A percentile compares a stretch with the other conserved stretches of the same genome.
phyloP scores from a whole-genome alignment of 2,329 filamentous ascomycete species.

The Blastomyces silverae region DNA sequence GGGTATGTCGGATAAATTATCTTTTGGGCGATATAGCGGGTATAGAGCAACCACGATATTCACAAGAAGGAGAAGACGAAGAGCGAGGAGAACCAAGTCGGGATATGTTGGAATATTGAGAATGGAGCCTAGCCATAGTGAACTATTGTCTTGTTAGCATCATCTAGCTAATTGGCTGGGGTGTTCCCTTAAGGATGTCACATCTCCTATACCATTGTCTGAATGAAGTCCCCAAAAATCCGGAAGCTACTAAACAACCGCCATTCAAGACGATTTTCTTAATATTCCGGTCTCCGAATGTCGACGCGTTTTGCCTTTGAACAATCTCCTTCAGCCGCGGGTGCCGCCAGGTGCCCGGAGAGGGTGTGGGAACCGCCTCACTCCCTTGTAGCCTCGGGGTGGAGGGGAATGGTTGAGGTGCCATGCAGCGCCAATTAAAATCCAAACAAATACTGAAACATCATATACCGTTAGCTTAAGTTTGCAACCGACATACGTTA shows the following conservation, averaged over 20 bases:
- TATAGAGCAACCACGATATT: constrained; percentile 66
- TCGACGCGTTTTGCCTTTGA: constrained; percentile 67
- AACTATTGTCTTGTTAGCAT: constrained; percentile 27
- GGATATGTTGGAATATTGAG: constrained; percentile 36
- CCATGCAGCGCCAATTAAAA: constrained; percentile 26
- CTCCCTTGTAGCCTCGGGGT: constrained; percentile 34
- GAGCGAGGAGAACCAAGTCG: constrained; percentile 46
- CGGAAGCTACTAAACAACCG: constrained; percentile 47
- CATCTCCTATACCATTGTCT: constrained; percentile 31
- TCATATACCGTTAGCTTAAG: neutral
- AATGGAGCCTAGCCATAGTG: constrained; percentile 33
- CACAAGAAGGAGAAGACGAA: constrained; percentile 57
- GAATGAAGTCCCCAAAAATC: constrained; percentile 39
- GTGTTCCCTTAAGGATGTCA: neutral
- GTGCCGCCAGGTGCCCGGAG: constrained; percentile 79
- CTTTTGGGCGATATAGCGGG: constrained; percentile 64
- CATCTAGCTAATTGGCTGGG: neutral
- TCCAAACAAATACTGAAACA: neutral
- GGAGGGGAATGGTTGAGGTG: constrained; percentile 36
- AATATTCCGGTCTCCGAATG: constrained; percentile 72
- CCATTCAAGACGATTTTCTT: constrained; percentile 63
- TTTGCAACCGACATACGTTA: neutral
- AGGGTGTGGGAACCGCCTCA: constrained; percentile 28
- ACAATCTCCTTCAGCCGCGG: constrained; percentile 83
- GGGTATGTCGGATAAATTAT: constrained; percentile 80